phyloP scores from a whole-genome alignment of 306 rosid species.

The Corylus americana region DNA sequence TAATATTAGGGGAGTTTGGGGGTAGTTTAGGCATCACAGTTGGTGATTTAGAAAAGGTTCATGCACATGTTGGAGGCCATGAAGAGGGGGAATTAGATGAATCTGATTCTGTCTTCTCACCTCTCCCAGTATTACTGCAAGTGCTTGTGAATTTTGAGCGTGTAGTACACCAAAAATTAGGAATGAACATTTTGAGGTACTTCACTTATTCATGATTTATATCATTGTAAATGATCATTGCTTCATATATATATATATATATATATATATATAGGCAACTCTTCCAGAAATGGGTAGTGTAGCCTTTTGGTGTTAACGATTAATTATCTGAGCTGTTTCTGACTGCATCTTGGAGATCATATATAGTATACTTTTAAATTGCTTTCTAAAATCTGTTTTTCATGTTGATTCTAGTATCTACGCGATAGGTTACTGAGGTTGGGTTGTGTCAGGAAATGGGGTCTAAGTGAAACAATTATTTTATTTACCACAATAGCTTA shows the following conservation, averaged over 20 bases:
- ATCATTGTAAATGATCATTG: not conserved
- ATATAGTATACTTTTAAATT: not conserved
- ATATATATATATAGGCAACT: not conserved
- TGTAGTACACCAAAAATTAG: constrained; percentile 43
- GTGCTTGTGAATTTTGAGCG: constrained; percentile 48
- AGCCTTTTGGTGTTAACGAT: not conserved
- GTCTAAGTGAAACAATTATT: no score
- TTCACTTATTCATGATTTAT: constrained; percentile 2
- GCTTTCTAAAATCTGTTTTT: not conserved
- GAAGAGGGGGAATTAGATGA: constrained; percentile 25
- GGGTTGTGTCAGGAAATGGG: no score
- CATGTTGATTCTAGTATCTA: no score
- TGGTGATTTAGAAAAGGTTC: constrained; percentile 18
- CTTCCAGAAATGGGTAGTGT: not conserved
- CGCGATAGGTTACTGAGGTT: no score
- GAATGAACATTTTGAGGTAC: constrained; percentile 51
- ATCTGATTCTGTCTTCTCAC: constrained; percentile 25
- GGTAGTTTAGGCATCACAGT: constrained; percentile 36
- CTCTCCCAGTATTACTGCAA: constrained; percentile 38
- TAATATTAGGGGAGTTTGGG: constrained; percentile 34
- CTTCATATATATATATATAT: no score
- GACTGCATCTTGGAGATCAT: not conserved
- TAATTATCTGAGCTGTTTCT: not conserved
- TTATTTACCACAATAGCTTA: no score
- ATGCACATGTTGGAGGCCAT: constrained; percentile 1